Conservation (phyloP, 805 yeast genomes). For the Saccharomycopsis javanensis region DNA sequence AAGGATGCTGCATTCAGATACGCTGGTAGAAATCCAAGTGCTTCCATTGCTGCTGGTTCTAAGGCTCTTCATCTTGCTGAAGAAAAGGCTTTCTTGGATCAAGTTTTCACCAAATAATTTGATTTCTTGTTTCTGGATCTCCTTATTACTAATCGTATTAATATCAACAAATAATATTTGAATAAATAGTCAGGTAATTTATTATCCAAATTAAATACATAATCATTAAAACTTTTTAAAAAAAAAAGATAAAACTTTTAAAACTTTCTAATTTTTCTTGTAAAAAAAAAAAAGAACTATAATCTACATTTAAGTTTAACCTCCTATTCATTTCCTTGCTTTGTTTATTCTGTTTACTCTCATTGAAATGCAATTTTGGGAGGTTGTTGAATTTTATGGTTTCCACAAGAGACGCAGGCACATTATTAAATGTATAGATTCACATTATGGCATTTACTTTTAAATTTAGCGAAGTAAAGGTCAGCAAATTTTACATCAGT, state of each 20-base stretch:
- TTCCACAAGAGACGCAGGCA: too few species aligned
- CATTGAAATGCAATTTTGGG: too few species aligned
- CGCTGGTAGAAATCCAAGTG: conserved; percentile 97
- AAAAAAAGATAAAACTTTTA: neutral
- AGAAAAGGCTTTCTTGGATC: conserved; percentile 78
- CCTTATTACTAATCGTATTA: neutral
- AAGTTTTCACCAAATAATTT: conserved; percentile 39
- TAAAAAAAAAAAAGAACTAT: too few species aligned
- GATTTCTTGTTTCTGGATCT: neutral
- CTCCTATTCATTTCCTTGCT: too few species aligned
- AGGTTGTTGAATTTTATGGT: too few species aligned
- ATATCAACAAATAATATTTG: neutral
- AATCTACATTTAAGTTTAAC: too few species aligned
- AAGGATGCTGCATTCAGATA: conserved; percentile 56
- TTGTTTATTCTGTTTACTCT: too few species aligned
- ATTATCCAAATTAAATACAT: conserved; percentile 1
- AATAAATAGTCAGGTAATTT: conserved; percentile 1
- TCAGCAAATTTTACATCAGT: too few species aligned
- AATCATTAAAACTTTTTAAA: neutral
- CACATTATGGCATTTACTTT: too few species aligned
- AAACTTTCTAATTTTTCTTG: neutral
- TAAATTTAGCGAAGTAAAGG: too few species aligned
- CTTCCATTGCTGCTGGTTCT: conserved; percentile 96
- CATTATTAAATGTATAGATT: too few species aligned
- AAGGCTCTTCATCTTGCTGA: conserved; percentile 81